Evolutionary conservation across 1,284 basidiomycete genomes (phyloP), one percentile per base, ranked within the genome.

Genomic region (Retiboletus flavoniger): DNA sequence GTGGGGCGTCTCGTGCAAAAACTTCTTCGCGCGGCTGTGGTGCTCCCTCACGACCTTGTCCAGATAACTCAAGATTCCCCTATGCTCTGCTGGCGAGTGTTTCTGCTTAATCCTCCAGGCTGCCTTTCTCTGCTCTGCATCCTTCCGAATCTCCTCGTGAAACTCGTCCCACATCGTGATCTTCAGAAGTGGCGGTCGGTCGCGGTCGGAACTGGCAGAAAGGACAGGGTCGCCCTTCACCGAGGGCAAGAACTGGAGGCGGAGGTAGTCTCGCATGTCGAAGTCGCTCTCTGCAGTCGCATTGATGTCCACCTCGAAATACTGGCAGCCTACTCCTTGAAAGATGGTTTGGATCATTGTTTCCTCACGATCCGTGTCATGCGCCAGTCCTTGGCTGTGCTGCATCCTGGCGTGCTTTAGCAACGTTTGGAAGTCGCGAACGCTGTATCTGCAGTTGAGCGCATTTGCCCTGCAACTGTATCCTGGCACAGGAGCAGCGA

Each of bases 261-360:
- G 21, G 3, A 56, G 38, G 17, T 50, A 56, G 1, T 46, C 39
- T 8, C 39, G 28, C 17, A 56, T 13, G 34, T 43, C n/a, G 1
- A 56, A 7, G 35, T 56, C 26, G 10, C 38, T 21, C 2, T 4
- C 16, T 7, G 24, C 2, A 2, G 42, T 36, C 2, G 14, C 10
- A 0, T 1, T 32, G 1, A 21, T 3, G 16, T 57, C 47, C 24
- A 57, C 56, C 42, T 57, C 47, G 3, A 57, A 57, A 38, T 57
- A 57, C 3, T 10, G 11, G 2, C 35, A 39, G 17, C 47, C 42
- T 0, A 53, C 17, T 6, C 47, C 45, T 28, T 17, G 47, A 1
- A 57, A 57, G 3, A 57, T 31, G 2, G 43, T 34, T 29, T 57
- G 55, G 9, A 57, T 46, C 32, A 40, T 53, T 0, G 38, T 39